Evolutionary conservation across 225 moss, liverwort and hornwort species (phyloP), one percentile per base, ranked within the genome.

Genomic region (Ulota crispa): DNA sequence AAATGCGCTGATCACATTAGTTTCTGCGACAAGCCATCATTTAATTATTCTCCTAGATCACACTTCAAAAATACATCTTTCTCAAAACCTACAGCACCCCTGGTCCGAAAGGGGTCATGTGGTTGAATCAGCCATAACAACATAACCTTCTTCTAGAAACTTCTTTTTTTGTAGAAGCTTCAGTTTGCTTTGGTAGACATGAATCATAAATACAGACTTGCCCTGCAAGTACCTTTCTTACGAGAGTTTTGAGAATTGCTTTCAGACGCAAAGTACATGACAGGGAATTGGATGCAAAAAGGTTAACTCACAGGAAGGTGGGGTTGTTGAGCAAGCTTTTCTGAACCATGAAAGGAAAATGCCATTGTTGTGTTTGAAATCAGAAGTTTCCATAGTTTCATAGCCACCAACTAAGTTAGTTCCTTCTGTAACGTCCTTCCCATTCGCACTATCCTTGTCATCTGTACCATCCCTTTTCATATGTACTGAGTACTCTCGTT

Each of bases 341-440:
- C 10, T 7, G 43, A 69, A 1, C 5, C 14, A 26, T 23, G 3
- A 28, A 15, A 18, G 63, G 18, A 34, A 19, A 8, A n/a, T 67
- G 39, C 28, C 21, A 39, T 39, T 2, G 16, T 65, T 39, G 36
- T 68, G 39, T 66, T 39, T 55, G 27, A 14, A 60, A 50, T 80
- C 8, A 2, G 80, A 80, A 80, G 80, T 72, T 80, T 80, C 71
- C 62, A 62, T 50, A 18, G 39, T 5, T 1, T 55, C 54, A 1
- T 0, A 21, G 39, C 28, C 78, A 55, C 41, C 4, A 67, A 78
- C 27, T 39, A 39, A 39, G 39, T 39, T 55, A 24, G 0, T 78
- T 67, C 67, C 2, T 26, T 71, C 32, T 18, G 62, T 15, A 60
- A 13, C 72, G 7, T 21, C 31, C 32, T 6, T 55, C 1, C 21